Base-by-base conservation (phyloP, 140 eudicot species). In the Ambrosia hybrid region DNA sequence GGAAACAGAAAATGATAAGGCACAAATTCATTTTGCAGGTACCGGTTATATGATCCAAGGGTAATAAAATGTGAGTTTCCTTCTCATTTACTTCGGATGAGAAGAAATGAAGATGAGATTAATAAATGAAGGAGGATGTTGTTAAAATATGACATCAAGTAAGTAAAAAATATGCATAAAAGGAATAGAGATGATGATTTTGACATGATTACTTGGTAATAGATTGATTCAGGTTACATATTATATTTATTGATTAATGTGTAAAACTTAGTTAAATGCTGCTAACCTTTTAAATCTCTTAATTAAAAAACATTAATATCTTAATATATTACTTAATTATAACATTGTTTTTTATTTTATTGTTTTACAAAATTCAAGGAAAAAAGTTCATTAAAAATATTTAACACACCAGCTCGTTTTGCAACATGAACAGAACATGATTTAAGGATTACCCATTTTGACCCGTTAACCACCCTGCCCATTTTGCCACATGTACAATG, bases 1-100 rank as follows among this genome's bases (percentile, higher is more conserved):
- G 39, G 64, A 57, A 26, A 17, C 64, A 9, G 14, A 26, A 3
- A 57, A 57, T 16, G 65, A 3, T 59, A 67, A 13, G 6, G 51
- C 8, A 67, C 59, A 13, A 21, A 21, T 26, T 17, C 41, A 30
- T 49, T 68, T 48, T 2, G 6, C 15, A 52, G 33, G 73, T 30
- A n/a, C n/a, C 14, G 0, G 51, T 68, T 51, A 49, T 68, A 68
- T 49, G 30, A 68, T 68, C 60, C 21, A 21, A 30, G 17, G 60
- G 73, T 52, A 49, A 67, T 55, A 67, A 51, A 30, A 26, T 68
- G 46, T 58, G 65, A 58, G n/a, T 33, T 61, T 61, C 26, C 26
- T 16, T 56, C 45, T 61, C 38, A 36, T 61, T 59, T 26, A 58
- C 39, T 30, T 58, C 2, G 16, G 39, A 30, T 30, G 34, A 30